Percentiles rank a stretch among this genome's conserved stretches.
Conservation (phyloP, 2,329 filamentous ascomycete species). For the Talaromyces sp. region DNA sequence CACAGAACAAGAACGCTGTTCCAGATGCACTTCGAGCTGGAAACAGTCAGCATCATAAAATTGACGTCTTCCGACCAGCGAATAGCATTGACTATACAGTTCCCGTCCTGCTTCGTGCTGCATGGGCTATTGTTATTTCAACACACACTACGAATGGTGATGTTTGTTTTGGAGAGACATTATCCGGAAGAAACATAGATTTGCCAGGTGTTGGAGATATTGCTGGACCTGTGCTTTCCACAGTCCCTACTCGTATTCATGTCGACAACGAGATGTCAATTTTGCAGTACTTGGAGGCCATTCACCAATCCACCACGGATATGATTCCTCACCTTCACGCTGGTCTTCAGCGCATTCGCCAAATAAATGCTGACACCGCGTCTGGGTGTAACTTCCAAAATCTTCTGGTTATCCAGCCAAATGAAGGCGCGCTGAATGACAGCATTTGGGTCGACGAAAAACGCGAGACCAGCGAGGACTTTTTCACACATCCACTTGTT, state of each 20-base stretch:
- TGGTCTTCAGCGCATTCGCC: slow-evolving; percentile 57
- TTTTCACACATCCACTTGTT: slow-evolving; percentile 64
- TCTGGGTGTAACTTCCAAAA: slow-evolving; percentile 53
- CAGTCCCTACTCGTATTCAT: slow-evolving; percentile 43
- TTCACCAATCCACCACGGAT: slow-evolving; percentile 60
- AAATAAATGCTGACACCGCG: slow-evolving; percentile 53
- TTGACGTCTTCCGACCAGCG: slow-evolving; percentile 23
- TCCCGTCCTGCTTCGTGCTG: slow-evolving; percentile 55
- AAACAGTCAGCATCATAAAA: slow-evolving; percentile 28
- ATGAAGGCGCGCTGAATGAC: slow-evolving; percentile 26
- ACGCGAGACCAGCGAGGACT: slow-evolving; percentile 61
- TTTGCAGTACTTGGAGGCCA: slow-evolving; percentile 56
- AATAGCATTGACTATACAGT: slow-evolving; percentile 42
- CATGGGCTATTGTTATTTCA: slow-evolving; percentile 56
- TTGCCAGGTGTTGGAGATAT: slow-evolving; percentile 53
- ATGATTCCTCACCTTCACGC: slow-evolving; percentile 68
- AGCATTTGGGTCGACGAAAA: slow-evolving; percentile 35
- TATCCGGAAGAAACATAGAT: slow-evolving; percentile 57
- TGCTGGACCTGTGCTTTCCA: slow-evolving; percentile 47
- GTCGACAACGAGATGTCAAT: slow-evolving; percentile 42
- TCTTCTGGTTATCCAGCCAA: slow-evolving; percentile 47
- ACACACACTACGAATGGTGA: slow-evolving; percentile 52
- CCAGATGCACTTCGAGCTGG: slow-evolving; percentile 25
- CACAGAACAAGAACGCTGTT: slow-evolving; percentile 25
- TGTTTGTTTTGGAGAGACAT: slow-evolving; percentile 58